A percentile compares a stretch with the other conserved stretches of the same genome.
These are phyloP conservation scores for Fimicolochytrium jonesii DNA, from an alignment of 192 early-diverging fungal species.

Conservation along the genomic window DNA sequence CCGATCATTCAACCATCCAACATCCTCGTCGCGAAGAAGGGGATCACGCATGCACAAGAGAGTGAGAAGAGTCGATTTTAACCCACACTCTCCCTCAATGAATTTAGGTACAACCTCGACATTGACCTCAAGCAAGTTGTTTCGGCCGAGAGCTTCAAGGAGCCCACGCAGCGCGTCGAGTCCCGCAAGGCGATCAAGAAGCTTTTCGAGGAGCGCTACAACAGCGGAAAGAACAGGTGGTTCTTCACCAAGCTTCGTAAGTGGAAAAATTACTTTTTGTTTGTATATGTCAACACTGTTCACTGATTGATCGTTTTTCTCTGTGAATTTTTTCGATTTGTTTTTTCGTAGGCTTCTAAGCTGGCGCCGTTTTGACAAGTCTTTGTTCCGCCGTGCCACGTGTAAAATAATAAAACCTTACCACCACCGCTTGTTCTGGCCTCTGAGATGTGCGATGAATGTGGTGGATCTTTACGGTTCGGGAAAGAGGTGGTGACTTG, in stretches of 20 bases:
- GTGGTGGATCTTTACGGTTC: no score
- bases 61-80: no score
- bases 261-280: background rate
- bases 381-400: no score
- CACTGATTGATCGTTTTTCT: background rate
- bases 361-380: conserved; percentile 3
- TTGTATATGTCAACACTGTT: background rate
- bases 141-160: conserved; percentile 86
- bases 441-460: no score
- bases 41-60: no score
- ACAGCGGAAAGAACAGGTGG: conserved; percentile 99
- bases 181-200: conserved; percentile 95
- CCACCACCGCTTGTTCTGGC: no score
- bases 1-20: no score
- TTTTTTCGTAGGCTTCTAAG: conserved; percentile 6
- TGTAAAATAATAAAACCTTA: no score
- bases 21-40: no score
- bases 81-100: no score
- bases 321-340: no score
- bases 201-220: conserved; percentile 96
- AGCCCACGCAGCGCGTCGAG: conserved; percentile 82
- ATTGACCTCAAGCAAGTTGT: conserved; percentile 89
- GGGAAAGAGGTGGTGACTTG: no score
- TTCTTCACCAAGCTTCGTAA: conserved; percentile 98
- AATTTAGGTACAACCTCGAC: conserved; percentile 88